Evolutionary conservation across 148 eudicot genomes (phyloP), one percentile per base, ranked within the genome.

Genomic region (Persicaria tinctoria): DNA sequence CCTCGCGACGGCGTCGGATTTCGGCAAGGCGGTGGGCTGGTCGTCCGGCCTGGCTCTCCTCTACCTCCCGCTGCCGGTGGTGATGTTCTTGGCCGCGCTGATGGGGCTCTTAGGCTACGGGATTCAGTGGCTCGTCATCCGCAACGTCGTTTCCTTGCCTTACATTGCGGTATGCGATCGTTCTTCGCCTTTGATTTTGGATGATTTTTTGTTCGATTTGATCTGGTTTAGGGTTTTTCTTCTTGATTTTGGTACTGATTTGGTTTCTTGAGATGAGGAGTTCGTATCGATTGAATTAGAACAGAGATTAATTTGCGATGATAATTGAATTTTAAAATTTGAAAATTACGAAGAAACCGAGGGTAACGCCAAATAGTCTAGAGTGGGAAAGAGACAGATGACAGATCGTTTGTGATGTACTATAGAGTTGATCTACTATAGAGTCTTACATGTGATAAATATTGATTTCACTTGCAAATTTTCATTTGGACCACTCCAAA

Each of bases 11-110:
- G 98, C 98, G 4, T 93, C 98, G 0, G 98, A 93, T 75, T 78
- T 93, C 9, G 98, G 98, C 0, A 93, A 93, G 81, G 94, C 86
- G 38, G 74, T 93, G 8, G 98, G 98, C 0, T 93, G 97, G 97
- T 91, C 94, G 4, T 91, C 98, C 5, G 98, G 98, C 8, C 72
- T 93, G 18, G 98, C 98, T 8, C 72, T 90, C 74, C 75, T 85
- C 84, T 80, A 82, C 62, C 46, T 91, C 20, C 98, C 98, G 5
- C 55, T 93, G 23, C 86, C 87, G 93, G 74, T 76, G 27, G 97
- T 89, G 16, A 73, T 89, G 90, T 81, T 89, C 32, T 57, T 85
- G 1, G 88, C 98, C 3, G 92, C 97, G 5, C 55, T 82, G 16
- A 78, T 91, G 92, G 98, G 98, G 2, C 49, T 91, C 4, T 51